Percentiles rank a stretch among this genome's conserved stretches.
Conservation (phyloP, 768 basidiomycete species). For the Agaricus subrufescens region DNA sequence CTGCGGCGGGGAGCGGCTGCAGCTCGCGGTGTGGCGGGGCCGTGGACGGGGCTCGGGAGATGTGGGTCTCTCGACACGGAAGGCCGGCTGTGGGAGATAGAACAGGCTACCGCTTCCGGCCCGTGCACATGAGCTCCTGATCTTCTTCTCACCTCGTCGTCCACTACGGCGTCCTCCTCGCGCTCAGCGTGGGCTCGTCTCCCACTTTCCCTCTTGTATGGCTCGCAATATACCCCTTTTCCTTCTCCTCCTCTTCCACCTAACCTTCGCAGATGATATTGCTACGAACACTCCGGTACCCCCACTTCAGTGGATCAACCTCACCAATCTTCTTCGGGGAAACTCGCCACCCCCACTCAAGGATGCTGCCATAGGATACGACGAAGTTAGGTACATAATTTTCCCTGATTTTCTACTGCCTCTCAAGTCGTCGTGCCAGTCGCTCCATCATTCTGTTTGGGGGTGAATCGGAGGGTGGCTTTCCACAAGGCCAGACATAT, state of each 20-base stretch:
- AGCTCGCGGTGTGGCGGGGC: not conserved
- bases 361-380: slow-evolving; percentile 67
- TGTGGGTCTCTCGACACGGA: too few species aligned
- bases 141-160: slow-evolving; percentile 4
- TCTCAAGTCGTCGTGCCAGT: slow-evolving; percentile 31
- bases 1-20: too few species aligned
- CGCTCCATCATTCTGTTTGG: slow-evolving; percentile 70
- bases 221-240: slow-evolving; percentile 21
- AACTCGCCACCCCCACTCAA: slow-evolving; percentile 59
- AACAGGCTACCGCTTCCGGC: not conserved
- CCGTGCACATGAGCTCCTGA: slow-evolving; percentile 1
- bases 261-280: slow-evolving; percentile 39
- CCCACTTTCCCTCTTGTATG: slow-evolving; percentile 21
- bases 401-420: slow-evolving; percentile 7
- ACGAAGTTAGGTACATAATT: slow-evolving; percentile 34
- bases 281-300: slow-evolving; percentile 53
- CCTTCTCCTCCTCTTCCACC: slow-evolving; percentile 20
- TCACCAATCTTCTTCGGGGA: slow-evolving; percentile 53
- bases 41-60: not conserved
- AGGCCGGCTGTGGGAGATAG: not conserved
- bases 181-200: slow-evolving; percentile 7
- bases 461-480: slow-evolving; percentile 63
- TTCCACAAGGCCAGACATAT: slow-evolving; percentile 60
- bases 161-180: slow-evolving; percentile 11
- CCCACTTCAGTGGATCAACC: slow-evolving; percentile 73